Evolutionary conservation across 1,284 basidiomycete genomes (phyloP).

Genomic region (Pseudozyma pruni): DNA sequence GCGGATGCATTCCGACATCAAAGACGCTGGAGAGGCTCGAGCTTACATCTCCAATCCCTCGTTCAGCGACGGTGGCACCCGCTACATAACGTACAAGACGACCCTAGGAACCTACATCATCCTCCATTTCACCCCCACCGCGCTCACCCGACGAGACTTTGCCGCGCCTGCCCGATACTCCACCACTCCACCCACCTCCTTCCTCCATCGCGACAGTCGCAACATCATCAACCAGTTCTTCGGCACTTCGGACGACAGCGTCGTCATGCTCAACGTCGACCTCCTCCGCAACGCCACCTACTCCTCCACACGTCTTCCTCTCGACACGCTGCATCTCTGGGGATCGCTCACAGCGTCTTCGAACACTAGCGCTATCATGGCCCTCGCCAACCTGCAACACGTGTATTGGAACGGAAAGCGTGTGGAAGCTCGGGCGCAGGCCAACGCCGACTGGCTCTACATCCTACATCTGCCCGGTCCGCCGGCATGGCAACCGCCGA

Average conservation of each 20-base stretch:
- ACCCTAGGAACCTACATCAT: slow-evolving; percentile 8
- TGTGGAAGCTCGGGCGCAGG: slow-evolving; percentile 4
- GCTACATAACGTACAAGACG: slow-evolving; percentile 20
- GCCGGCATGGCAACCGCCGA: slow-evolving; percentile 18
- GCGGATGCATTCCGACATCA: slow-evolving; percentile 15
- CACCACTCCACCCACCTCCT: neutral
- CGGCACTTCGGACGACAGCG: slow-evolving; percentile 14
- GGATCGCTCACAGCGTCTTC: slow-evolving; percentile 5
- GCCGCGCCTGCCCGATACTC: slow-evolving; percentile 8
- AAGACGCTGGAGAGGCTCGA: neutral
- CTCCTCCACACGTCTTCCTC: slow-evolving; percentile 6
- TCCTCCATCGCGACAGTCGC: neutral
- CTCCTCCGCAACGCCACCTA: slow-evolving; percentile 46
- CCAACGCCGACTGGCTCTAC: slow-evolving; percentile 17
- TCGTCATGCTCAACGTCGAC: slow-evolving; percentile 29
- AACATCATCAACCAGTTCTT: slow-evolving; percentile 30
- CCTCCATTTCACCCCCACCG: slow-evolving; percentile 12
- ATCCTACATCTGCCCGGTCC: slow-evolving; percentile 17
- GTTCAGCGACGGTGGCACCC: neutral
- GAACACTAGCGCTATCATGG: slow-evolving; percentile 8
- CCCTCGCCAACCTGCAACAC: slow-evolving; percentile 17
- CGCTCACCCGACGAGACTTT: slow-evolving; percentile 15
- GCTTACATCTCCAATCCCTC: neutral
- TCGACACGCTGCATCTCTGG: slow-evolving; percentile 36
- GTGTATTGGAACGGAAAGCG: slow-evolving; percentile 32